Base-by-base conservation (phyloP, 176 grass and related monocot species). In the Panicum miliaceum region DNA sequence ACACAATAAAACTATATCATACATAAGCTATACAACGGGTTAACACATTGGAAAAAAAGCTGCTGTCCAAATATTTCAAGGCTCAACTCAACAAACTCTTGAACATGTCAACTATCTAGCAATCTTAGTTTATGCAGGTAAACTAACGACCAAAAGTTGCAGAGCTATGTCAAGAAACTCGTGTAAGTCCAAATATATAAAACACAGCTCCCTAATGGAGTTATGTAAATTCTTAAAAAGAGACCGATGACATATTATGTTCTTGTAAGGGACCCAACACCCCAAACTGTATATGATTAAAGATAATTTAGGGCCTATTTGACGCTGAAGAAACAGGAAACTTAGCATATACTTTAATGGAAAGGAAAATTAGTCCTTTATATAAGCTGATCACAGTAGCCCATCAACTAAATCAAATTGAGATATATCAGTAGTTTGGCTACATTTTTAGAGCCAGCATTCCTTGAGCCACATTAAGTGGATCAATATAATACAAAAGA, bases 101-200 rank as follows among this genome's bases (percentile, higher is more conserved):
- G 27, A 65, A 66, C 45, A 73, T 48, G 41, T 68, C 7, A 65
- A 80, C 35, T 68, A 51, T 80, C 61, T 80, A 75, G 22, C 22
- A 75, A 37, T 42, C 27, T 76, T 87, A 64, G 27, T 59, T 57
- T n/a, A 51, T 41, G 23, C 51, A 82, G 48, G 42, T 80, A 56
- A 19, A 36, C 16, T 29, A 41, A 63, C 66, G 5, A 38, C 42
- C 51, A 87, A 43, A 47, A 75, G 4, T 22, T 16, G 43, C 0
- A 32, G 9, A 27, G 6, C 7, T 25, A 12, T 36, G 22, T 32
- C 11, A 0, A 52, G 23, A 43, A 67, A 84, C 4, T 58, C 42
- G 37, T 38, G 53, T 5, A n/a, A 71, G 25, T 34, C 66, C 50
- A 22, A 32, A 45, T 5, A 70, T 57, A 41, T 19, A 71, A 59